phyloP scores from a whole-genome alignment of 441 rosid species.

The Jatropha multifida region DNA sequence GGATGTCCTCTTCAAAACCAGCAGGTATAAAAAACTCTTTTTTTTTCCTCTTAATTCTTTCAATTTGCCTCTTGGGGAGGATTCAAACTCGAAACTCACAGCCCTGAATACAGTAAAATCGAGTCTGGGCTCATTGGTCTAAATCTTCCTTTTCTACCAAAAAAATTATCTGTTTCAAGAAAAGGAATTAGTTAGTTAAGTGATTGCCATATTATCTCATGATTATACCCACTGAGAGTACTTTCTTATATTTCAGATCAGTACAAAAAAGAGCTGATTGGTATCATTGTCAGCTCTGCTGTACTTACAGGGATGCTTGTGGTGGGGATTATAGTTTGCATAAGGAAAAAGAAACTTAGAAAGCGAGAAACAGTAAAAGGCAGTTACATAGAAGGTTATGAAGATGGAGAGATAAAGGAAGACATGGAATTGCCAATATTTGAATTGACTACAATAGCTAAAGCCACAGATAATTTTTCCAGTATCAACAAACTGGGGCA shows the following conservation, averaged over 20 bases:
- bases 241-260: background rate
- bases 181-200: background rate
- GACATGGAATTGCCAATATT: slow-evolving; percentile 62
- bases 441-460: slow-evolving; percentile 44
- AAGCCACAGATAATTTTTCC: slow-evolving; percentile 55
- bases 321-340: background rate
- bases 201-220: background rate
- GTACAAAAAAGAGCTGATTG: background rate
- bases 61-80: background rate
- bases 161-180: background rate
- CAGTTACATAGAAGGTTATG: background rate
- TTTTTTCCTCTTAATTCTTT: background rate
- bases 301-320: background rate
- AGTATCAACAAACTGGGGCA: slow-evolving; percentile 53
- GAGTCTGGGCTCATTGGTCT: too few relatives aligned
- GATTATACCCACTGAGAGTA: background rate
- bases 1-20: slow-evolving; percentile 35
- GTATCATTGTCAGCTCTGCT: background rate
- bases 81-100: too few relatives aligned
- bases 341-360: slow-evolving; percentile 23
- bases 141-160: background rate
- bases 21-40: slow-evolving; percentile 8
- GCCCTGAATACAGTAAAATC: too few relatives aligned
- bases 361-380: slow-evolving; percentile 43
- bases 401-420: slow-evolving; percentile 31